Evolutionary conservation across 2,329 filamentous ascomycete species (phyloP).

Genomic region (Neofusicoccum laricinum): DNA sequence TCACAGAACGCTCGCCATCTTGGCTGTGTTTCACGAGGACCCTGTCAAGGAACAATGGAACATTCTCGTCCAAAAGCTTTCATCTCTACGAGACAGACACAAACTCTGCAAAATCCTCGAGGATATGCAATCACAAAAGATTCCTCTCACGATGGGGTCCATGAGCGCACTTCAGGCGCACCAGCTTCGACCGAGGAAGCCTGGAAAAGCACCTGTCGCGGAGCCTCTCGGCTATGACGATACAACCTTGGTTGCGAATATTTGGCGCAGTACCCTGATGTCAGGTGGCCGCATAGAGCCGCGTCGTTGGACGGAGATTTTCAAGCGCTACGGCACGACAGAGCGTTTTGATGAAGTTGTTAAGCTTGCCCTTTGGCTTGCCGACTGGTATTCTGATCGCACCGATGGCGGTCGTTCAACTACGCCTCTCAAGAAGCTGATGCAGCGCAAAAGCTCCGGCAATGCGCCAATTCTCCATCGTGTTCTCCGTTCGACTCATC

Average conservation of each 20-base stretch:
- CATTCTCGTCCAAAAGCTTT: conserved; percentile 35
- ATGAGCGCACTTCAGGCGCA: conserved; percentile 42
- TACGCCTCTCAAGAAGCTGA: neutral
- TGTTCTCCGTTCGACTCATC: neutral
- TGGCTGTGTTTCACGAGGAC: conserved; percentile 44
- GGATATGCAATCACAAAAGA: conserved; percentile 48
- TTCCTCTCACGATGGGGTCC: conserved; percentile 44
- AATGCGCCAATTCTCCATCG: neutral
- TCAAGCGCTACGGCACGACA: conserved; percentile 59
- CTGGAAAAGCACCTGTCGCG: neutral
- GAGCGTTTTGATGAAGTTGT: conserved; percentile 51
- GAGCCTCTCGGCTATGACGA: conserved; percentile 27
- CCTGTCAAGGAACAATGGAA: conserved; percentile 45
- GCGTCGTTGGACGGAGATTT: conserved; percentile 54
- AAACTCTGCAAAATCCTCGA: conserved; percentile 39
- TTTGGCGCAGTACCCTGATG: conserved; percentile 48
- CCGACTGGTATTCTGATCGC: conserved; percentile 30
- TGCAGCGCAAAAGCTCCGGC: neutral
- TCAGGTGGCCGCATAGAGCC: conserved; percentile 42
- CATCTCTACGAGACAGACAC: conserved; percentile 31
- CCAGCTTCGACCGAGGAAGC: neutral
- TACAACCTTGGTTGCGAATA: conserved; percentile 45
- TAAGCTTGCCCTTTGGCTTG: conserved; percentile 52
- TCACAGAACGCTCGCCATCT: conserved; percentile 55
- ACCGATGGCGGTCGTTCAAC: neutral